Evolutionary conservation across 164 flowering plant species (phyloP).

Genomic region (Umbilicus rupestris): DNA sequence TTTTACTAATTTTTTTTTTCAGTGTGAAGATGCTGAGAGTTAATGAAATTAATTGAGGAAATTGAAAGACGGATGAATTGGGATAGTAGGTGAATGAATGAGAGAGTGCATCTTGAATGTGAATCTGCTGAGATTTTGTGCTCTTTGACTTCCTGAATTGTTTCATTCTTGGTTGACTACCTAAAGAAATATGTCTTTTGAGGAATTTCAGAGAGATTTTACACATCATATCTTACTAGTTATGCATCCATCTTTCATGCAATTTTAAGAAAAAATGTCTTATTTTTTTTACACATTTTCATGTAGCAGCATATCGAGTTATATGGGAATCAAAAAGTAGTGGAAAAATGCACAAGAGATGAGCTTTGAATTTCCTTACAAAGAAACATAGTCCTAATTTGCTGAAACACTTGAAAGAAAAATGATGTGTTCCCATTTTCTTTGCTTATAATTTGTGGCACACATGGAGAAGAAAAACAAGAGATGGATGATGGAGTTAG

Average conservation of each 20-base stretch:
- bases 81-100: conserved; percentile 5
- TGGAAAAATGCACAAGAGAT: no score
- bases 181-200: neutral
- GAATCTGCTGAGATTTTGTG: neutral
- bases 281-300: neutral
- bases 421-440: no score
- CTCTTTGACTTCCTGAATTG: neutral
- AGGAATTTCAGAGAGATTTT: neutral
- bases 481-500: no score
- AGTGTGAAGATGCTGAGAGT: neutral
- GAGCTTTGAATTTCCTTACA: no score
- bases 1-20: neutral
- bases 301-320: no score
- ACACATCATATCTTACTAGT: neutral
- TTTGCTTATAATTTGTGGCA: no score
- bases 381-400: no score
- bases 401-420: no score
- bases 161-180: neutral
- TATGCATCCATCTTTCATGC: no score
- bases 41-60: neutral
- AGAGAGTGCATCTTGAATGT: neutral
- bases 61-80: neutral
- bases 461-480: no score
- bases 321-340: no score
- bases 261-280: no score